A percentile compares a stretch with the other conserved stretches of the same genome.
Conservation (phyloP, 176 grass and related monocot genomes). For the Poa pratensis region DNA sequence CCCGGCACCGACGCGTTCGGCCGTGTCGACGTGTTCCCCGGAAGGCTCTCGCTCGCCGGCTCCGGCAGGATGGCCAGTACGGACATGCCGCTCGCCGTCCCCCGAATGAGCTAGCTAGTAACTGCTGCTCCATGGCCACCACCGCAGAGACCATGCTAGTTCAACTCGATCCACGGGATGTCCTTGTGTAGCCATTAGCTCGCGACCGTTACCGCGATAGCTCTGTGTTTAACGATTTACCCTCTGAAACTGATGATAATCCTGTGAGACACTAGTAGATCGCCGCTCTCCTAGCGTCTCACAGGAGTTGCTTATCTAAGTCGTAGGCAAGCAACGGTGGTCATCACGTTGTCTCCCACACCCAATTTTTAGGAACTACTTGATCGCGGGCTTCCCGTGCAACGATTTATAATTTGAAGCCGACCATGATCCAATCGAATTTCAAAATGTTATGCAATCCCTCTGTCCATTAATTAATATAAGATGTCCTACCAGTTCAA, state of each 20-base stretch:
- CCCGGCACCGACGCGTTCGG: conserved; percentile 75
- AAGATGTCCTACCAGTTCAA: no score
- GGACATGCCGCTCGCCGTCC: conserved; percentile 57
- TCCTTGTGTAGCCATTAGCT: neutral
- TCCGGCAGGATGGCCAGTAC: conserved; percentile 66
- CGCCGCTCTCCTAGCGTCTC: no score
- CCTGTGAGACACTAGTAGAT: no score
- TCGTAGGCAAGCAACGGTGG: no score
- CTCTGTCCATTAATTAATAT: no score
- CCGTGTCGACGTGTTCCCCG: conserved; percentile 61
- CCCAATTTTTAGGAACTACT: no score
- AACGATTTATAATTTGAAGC: no score
- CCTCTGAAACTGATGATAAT: neutral
- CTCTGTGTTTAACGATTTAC: neutral
- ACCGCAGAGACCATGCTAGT: neutral
- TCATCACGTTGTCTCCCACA: no score
- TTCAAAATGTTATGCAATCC: no score
- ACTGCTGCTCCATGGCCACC: neutral
- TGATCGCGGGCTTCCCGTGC: no score
- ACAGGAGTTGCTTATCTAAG: no score
- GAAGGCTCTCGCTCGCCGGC: conserved; percentile 62
- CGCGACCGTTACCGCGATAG: neutral
- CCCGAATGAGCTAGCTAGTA: conserved; percentile 4
- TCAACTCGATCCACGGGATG: neutral
- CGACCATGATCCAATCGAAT: no score